Evolutionary conservation across 306 rosid species (phyloP).

Genomic region (Corylus heterophylla): DNA sequence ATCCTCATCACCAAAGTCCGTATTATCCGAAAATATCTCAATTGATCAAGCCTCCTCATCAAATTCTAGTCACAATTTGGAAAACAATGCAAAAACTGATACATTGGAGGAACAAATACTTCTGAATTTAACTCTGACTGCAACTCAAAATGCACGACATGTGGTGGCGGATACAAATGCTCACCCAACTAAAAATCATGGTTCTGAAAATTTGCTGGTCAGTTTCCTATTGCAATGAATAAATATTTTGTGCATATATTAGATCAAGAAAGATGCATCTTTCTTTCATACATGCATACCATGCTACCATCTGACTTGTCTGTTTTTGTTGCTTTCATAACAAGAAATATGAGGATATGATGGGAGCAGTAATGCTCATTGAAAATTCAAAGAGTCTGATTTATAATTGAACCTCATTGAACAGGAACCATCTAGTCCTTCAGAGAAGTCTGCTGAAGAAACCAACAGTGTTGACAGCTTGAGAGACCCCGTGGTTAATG

Average conservation of each 20-base stretch:
- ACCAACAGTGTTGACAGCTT: neutral
- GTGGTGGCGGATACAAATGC: conserved; percentile 10
- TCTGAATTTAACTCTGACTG: conserved; percentile 3
- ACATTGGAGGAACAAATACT: conserved; percentile 17
- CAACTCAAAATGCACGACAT: conserved; percentile 7
- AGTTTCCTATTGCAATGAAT: neutral
- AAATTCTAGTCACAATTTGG: conserved; percentile 19
- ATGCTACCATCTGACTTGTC: neutral
- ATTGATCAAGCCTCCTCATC: conserved; percentile 33
- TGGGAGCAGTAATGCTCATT: neutral
- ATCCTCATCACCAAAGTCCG: conserved; percentile 51
- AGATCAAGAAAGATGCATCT: neutral
- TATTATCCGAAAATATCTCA: conserved; percentile 23
- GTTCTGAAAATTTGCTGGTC: conserved; percentile 39
- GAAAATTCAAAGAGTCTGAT: neutral
- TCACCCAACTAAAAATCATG: conserved; percentile 22
- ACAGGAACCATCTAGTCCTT: conserved; percentile 28
- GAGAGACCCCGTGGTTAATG: neutral
- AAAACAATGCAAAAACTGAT: conserved; percentile 13
- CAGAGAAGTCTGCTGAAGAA: conserved; percentile 17
- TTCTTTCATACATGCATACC: neutral
- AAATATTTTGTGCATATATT: neutral
- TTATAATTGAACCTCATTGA: conserved; percentile 16
- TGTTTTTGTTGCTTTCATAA: neutral
- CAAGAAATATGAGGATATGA: neutral